Conservation (phyloP, 176 grass and related monocot species). For the Neostapfia colusana region DNA sequence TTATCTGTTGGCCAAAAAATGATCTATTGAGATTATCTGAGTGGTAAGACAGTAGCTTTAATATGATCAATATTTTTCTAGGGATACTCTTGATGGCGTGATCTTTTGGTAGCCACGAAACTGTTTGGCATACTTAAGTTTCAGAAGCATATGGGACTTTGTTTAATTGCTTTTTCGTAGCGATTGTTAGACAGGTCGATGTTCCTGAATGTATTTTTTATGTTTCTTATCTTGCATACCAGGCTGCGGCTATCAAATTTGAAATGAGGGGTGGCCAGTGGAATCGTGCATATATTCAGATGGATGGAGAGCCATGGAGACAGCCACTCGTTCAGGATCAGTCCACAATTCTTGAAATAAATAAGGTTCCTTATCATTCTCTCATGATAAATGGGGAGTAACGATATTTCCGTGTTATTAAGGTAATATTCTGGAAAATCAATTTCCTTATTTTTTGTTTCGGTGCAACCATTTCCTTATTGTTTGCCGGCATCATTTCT, state of each 20-base stretch:
- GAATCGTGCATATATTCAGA: slow-evolving; percentile 78
- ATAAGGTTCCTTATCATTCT: slow-evolving; percentile 70
- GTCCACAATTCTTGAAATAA: slow-evolving; percentile 78
- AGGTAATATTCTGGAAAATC: slow-evolving; percentile 25
- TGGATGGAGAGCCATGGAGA: slow-evolving; percentile 94
- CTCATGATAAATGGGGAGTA: slow-evolving; percentile 71
- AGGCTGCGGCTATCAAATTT: slow-evolving; percentile 86
- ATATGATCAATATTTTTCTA: not conserved
- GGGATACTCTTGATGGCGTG: not conserved
- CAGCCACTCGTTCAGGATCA: slow-evolving; percentile 67
- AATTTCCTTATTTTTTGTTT: not conserved
- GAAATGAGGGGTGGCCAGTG: slow-evolving; percentile 85
- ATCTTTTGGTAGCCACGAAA: not conserved
- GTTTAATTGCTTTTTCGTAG: not conserved
- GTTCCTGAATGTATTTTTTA: not conserved
- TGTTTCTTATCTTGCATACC: not conserved
- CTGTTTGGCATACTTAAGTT: not conserved
- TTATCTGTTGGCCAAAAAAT: not conserved
- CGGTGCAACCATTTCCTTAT: not conserved
- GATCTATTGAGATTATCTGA: not conserved
- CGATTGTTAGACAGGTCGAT: not conserved
- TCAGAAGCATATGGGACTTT: not conserved
- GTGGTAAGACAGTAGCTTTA: not conserved
- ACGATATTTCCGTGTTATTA: slow-evolving; percentile 33
- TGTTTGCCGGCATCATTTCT: not conserved